phyloP scores from a whole-genome alignment of 257 asterid species.

The Handroanthus guayacan region DNA sequence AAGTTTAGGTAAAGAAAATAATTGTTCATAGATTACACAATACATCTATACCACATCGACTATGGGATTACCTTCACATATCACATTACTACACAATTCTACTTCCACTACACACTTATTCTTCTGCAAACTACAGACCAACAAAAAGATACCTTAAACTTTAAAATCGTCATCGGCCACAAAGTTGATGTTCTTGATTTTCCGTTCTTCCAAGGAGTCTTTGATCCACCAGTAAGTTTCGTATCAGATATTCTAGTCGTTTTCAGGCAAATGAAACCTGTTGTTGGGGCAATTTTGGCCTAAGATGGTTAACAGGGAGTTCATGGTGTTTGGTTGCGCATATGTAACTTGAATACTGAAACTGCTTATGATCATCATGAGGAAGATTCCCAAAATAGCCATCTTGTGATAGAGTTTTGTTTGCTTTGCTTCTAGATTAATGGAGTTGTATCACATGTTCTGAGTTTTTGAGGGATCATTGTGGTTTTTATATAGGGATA shows the following conservation, averaged over 20 bases:
- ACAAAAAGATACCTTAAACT: too few species aligned
- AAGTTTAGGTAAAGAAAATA: too few species aligned
- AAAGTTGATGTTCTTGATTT: not conserved
- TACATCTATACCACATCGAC: too few species aligned
- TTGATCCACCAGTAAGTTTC: conserved; percentile 62
- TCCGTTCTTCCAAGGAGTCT: conserved; percentile 23
- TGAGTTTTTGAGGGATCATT: not conserved
- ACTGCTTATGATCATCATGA: not conserved
- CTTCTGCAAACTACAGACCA: too few species aligned
- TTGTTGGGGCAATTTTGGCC: conserved; percentile 52
- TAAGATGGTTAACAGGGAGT: conserved; percentile 47
- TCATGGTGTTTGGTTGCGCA: conserved; percentile 39
- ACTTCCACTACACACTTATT: too few species aligned
- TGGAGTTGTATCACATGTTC: not conserved
- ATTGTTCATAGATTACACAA: too few species aligned
- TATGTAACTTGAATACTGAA: not conserved
- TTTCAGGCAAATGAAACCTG: conserved; percentile 57
- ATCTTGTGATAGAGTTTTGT: not conserved
- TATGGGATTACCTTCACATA: too few species aligned
- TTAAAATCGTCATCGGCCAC: too few species aligned
- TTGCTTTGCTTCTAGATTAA: not conserved
- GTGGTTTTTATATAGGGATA: not conserved
- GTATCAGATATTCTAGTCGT: conserved; percentile 61
- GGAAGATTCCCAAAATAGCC: not conserved
- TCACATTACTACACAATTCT: too few species aligned